Evolutionary conservation across 177 flowering plant genomes (phyloP), one percentile per base, ranked within the genome.

Genomic region (Vitis hybrid): DNA sequence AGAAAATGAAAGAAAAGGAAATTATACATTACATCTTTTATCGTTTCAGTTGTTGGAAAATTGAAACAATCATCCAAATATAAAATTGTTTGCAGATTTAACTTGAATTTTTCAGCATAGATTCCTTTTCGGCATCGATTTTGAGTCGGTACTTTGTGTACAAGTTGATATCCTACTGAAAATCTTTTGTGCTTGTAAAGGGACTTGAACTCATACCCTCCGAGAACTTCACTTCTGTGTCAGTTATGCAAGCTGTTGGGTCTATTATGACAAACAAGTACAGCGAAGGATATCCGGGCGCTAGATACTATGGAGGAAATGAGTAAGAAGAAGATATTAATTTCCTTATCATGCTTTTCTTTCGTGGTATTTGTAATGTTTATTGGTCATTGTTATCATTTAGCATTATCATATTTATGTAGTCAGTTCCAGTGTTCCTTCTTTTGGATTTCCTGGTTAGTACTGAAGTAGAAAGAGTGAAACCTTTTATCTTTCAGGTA

Each of bases 271-370:
- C 98, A 64, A 96, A 96, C 82, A 96, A 94, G 74, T 91, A 94
- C 80, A 96, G 98, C 82, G 99, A 94, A 85, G 99, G 99, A 57
- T 96, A 96, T 79, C 98, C 99, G n/a, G 98, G 99, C 72, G 99
- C 99, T 51, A 87, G 99, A 91, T 96, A 94, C 81, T 96, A 96
- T 77, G 99, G 99, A 75, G 99, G 99, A 79, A 94, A 96, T 57
- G 99, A 96, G 99, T 96, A 88, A 58, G 93, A 60, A 24, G 32
- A 6, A 46, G 14, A 35, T 40, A 17, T 50, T 4, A 17, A 10
- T 52, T 11, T 62, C 14, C 9, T 63, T 6, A 11, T 46, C 2
- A 6, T 64, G 30, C 10, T 56, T 6, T 18, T 32, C 10, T 19
- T 72, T 2, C 3, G 11, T 21, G 24, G 51, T 15, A 8, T 40